These are phyloP conservation scores for Kuraishia borneana DNA, from an alignment of 805 yeast species.

Conservation along the genomic window DNA sequence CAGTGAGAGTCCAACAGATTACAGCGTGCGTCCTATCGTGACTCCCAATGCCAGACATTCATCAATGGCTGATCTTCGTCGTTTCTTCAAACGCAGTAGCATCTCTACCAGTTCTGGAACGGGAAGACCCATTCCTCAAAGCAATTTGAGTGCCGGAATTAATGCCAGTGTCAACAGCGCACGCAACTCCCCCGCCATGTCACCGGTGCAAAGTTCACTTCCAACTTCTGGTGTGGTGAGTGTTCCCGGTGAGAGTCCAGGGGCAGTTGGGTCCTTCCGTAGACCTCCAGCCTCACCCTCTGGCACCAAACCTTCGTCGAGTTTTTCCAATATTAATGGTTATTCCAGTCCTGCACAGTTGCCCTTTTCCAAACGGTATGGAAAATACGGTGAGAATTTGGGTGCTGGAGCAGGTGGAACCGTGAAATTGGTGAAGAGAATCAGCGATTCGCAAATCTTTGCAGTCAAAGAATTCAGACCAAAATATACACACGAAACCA, in stretches of 20 bases:
- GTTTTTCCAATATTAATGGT: constrained; percentile 2
- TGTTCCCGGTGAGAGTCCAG: neutral
- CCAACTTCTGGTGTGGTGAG: constrained; percentile 1
- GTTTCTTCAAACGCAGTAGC: constrained; percentile 53
- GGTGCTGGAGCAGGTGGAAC: constrained; percentile 97
- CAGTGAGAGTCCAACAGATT: neutral
- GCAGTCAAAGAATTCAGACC: constrained; percentile 91
- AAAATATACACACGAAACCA: constrained; percentile 59
- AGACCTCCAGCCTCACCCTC: neutral
- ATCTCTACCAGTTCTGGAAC: constrained; percentile 12
- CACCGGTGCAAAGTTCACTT: neutral
- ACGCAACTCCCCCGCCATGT: constrained; percentile 2
- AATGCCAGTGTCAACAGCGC: constrained; percentile 2
- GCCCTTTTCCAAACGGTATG: constrained; percentile 68
- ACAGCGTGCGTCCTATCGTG: constrained; percentile 18
- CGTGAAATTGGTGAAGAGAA: constrained; percentile 63
- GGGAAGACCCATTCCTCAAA: constrained; percentile 3
- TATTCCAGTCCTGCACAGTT: constrained; percentile 24
- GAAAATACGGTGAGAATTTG: constrained; percentile 72
- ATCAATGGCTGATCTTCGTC: constrained; percentile 67
- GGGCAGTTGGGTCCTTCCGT: neutral
- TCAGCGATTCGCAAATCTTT: constrained; percentile 58
- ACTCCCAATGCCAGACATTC: constrained; percentile 49
- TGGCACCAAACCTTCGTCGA: neutral
- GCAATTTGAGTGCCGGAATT: constrained; percentile 1